Base-by-base conservation (phyloP, 768 basidiomycete species). In the Suillus lakei region DNA sequence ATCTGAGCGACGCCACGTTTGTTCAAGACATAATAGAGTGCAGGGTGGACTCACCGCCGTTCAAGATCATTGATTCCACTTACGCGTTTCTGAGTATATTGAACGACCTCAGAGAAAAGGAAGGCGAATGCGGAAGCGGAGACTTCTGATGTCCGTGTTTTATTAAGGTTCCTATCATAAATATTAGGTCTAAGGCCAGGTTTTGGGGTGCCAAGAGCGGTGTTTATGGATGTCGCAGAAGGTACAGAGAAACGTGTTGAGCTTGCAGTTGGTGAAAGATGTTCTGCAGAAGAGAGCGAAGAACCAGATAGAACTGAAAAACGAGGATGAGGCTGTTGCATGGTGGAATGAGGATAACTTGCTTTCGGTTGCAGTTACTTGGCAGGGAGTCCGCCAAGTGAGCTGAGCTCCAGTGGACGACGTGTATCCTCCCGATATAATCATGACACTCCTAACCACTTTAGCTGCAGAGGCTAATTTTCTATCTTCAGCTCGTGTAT, bases 71-170 rank as follows among this genome's bases (percentile, higher is more conserved):
- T 92, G 68, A 99, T 96, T 8, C 96, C 97, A 71, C 87, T 88
- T 60, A 98, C 97, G 61, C 95, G 88, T 73, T 94, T 96, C 80
- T 99, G 98, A 1, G 95, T 97, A 79, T 99, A 99, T 76, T 96
- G 91, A 2, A 99, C 91, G 15, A 96, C 83, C 79, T 99, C 96
- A 5, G 92, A 92, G 78, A 98, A 96, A 64, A 99, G 83, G 74
- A 98, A 99, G 0, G 91, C 85, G 74, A 94, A 96, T 1, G 95
- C 91, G 3, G 90, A 85, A 5, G 89, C 83, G 18, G 92, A 91
- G 60, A 97, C 93, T 74, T 99, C 97, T 30, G 89, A 79, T 15
- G 87, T 84, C 50, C 93, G 88, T 2, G 93, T 89, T 83, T 96
- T 97, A 83, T 92, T 95, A 69, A 98, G 83, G 56, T 86, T 89